A percentile compares a stretch with the other conserved stretches of the same genome.
Conservation (phyloP, 108 stramenopile species). For the Conticribra weissflogii region DNA sequence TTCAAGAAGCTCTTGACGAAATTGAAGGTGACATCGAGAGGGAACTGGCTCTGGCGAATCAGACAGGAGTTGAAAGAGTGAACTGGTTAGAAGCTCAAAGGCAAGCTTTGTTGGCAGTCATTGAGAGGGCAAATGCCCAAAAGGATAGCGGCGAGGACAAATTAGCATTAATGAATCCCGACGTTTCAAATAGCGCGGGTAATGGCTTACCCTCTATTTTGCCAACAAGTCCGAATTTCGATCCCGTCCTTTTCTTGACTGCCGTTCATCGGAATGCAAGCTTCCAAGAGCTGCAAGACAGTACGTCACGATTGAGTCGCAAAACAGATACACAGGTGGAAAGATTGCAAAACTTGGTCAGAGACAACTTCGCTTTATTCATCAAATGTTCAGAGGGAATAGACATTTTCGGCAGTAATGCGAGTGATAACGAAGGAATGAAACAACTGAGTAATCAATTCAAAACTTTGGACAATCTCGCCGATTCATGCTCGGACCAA, state of each 20-base stretch:
- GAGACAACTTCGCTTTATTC: slow-evolving; percentile 89
- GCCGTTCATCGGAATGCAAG: slow-evolving; percentile 78
- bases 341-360: slow-evolving; percentile 82
- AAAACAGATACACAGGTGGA: slow-evolving; percentile 85
- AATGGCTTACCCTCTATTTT: slow-evolving; percentile 54
- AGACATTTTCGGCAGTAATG: slow-evolving; percentile 62
- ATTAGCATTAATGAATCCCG: background rate
- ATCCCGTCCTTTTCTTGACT: slow-evolving; percentile 88
- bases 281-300: slow-evolving; percentile 72
- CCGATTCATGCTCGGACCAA: slow-evolving; percentile 74
- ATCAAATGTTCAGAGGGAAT: slow-evolving; percentile 90
- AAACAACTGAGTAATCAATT: slow-evolving; percentile 59
- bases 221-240: slow-evolving; percentile 79
- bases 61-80: slow-evolving; percentile 59
- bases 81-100: slow-evolving; percentile 67
- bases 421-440: slow-evolving; percentile 35
- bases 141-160: slow-evolving; percentile 18
- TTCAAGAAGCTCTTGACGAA: slow-evolving; percentile 68
- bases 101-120: slow-evolving; percentile 66
- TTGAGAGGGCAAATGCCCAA: slow-evolving; percentile 46
- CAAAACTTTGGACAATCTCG: slow-evolving; percentile 72
- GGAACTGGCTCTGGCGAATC: slow-evolving; percentile 50
- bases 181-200: background rate
- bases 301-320: slow-evolving; percentile 77
- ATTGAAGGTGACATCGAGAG: slow-evolving; percentile 54